These are phyloP conservation scores for Monosporascus ibericus DNA, from an alignment of 2,329 filamentous ascomycete genomes.

Conservation along the genomic window DNA sequence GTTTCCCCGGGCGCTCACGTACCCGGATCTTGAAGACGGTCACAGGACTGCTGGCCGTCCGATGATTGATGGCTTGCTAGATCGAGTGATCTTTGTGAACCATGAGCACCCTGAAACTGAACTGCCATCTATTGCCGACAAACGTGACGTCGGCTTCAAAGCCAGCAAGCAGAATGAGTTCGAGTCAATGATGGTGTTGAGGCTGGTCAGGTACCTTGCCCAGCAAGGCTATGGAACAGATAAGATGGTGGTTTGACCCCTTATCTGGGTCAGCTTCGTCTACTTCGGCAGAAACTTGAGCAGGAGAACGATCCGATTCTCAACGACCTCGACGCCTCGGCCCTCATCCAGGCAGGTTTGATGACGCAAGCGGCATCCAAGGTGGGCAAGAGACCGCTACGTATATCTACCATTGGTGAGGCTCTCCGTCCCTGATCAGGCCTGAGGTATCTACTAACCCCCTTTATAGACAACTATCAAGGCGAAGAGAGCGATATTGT, in stretches of 20 bases:
- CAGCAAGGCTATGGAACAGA: slow-evolving; percentile 66
- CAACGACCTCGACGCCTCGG: slow-evolving; percentile 61
- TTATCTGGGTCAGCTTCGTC: slow-evolving; percentile 62
- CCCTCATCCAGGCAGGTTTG: slow-evolving; percentile 57
- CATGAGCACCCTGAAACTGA: slow-evolving; percentile 50
- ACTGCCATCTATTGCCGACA: slow-evolving; percentile 36
- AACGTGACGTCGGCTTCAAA: slow-evolving; percentile 40
- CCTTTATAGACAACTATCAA: slow-evolving; percentile 63
- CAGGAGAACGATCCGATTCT: slow-evolving; percentile 57
- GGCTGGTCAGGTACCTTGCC: slow-evolving; percentile 58
- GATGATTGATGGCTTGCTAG: slow-evolving; percentile 48
- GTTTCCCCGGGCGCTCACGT: slow-evolving; percentile 52
- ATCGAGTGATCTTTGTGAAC: slow-evolving; percentile 60
- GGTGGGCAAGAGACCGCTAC: slow-evolving; percentile 44
- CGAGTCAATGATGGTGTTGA: slow-evolving; percentile 61
- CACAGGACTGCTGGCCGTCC: slow-evolving; percentile 32
- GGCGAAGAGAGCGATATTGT: slow-evolving; percentile 72
- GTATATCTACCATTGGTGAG: slow-evolving; percentile 56
- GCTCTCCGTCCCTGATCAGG: not conserved
- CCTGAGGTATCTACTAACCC: not conserved
- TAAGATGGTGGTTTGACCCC: slow-evolving; percentile 65
- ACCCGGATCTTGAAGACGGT: slow-evolving; percentile 57
- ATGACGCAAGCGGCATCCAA: slow-evolving; percentile 46
- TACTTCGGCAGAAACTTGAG: slow-evolving; percentile 47
- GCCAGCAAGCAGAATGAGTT: slow-evolving; percentile 57